Evolutionary conservation across 345 rosid genomes (phyloP).

Genomic region (Eucalyptus polybractea): DNA sequence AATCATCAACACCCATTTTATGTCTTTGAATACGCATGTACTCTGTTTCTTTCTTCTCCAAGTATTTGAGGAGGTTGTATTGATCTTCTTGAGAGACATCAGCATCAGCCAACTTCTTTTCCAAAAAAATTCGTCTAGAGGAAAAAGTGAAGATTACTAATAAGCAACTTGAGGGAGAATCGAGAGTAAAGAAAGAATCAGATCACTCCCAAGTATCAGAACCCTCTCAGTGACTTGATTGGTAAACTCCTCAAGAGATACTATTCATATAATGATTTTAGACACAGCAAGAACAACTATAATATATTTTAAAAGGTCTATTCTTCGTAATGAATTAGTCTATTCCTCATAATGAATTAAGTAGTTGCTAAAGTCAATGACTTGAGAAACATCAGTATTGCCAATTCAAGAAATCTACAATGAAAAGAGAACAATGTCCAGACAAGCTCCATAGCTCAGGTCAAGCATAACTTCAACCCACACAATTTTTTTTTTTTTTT

Average conservation of each 20-base stretch:
- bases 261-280: neutral
- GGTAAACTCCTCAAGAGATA: neutral
- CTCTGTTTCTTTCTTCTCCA: slow-evolving; percentile 94
- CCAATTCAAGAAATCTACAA: neutral
- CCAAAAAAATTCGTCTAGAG: slow-evolving; percentile 54
- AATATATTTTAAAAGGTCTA: neutral
- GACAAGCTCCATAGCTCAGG: neutral
- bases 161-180: neutral
- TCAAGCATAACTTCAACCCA: neutral
- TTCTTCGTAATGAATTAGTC: neutral
- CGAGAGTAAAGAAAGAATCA: neutral
- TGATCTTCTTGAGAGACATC: slow-evolving; percentile 97
- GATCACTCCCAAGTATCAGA: neutral
- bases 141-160: neutral
- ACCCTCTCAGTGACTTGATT: neutral
- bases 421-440: neutral
- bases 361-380: neutral
- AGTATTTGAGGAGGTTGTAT: slow-evolving; percentile 70
- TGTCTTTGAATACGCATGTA: slow-evolving; percentile 96
- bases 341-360: neutral
- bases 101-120: slow-evolving; percentile 90
- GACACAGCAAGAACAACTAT: neutral
- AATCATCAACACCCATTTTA: slow-evolving; percentile 93
- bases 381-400: neutral
- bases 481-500: neutral